Percentiles rank a stretch among this genome's conserved stretches.
Evolutionary conservation across 1,139 yeast genomes (phyloP).

Genomic region (Pichia sp.): DNA sequence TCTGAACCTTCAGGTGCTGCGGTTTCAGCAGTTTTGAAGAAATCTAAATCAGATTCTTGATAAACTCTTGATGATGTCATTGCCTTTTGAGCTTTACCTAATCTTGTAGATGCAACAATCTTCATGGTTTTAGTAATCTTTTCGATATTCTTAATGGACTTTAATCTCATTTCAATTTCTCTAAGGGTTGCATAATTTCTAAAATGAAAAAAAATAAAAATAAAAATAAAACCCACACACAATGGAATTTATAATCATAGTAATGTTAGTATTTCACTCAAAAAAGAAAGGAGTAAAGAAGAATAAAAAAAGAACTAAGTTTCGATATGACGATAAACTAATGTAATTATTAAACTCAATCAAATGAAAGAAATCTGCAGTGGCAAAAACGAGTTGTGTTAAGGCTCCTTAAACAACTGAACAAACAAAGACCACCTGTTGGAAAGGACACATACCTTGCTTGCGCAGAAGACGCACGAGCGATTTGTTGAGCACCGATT

Average conservation of each 20-base stretch:
- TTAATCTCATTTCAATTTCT: slow-evolving; percentile 96
- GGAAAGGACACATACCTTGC: slow-evolving; percentile 22
- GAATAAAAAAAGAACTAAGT: not conserved
- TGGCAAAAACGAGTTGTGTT: not conserved
- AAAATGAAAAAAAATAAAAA: not conserved
- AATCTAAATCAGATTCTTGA: slow-evolving; percentile 73
- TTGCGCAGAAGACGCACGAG: slow-evolving; percentile 40
- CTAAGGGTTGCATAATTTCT: slow-evolving; percentile 98
- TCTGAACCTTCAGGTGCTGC: slow-evolving; percentile 42
- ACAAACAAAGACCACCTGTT: not conserved
- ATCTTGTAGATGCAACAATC: slow-evolving; percentile 97
- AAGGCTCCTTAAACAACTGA: not conserved
- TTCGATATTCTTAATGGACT: slow-evolving; percentile 97
- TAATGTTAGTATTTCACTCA: slow-evolving; percentile 1
- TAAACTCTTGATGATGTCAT: slow-evolving; percentile 85
- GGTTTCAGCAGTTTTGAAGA: slow-evolving; percentile 78
- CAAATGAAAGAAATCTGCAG: not conserved
- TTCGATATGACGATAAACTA: not conserved
- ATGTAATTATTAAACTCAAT: not conserved
- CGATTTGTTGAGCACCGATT: slow-evolving; percentile 56
- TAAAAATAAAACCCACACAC: not conserved
- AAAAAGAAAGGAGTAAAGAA: not conserved
- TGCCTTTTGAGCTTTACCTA: slow-evolving; percentile 92
- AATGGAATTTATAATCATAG: not conserved
- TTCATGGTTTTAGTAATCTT: slow-evolving; percentile 99